A percentile compares a stretch with the other conserved stretches of the same genome.
Conservation (phyloP, 2,329 filamentous ascomycete genomes). For the Parastagonospora nodorum region DNA sequence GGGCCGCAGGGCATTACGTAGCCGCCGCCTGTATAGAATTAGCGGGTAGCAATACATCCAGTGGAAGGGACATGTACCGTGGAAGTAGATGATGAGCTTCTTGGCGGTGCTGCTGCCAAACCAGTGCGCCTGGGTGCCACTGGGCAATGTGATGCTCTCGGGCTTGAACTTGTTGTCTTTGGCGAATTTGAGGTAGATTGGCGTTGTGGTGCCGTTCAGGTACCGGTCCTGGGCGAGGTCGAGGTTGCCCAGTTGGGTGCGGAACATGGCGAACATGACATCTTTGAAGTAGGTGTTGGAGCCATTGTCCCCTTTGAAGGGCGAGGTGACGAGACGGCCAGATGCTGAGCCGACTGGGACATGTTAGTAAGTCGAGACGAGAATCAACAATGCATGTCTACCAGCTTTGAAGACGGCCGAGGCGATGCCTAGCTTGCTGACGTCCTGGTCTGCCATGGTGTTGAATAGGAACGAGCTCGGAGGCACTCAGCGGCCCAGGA, state of each 20-base stretch:
- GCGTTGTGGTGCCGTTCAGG: slow-evolving; percentile 28
- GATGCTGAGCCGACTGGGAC: slow-evolving; percentile 39
- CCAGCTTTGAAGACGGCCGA: slow-evolving; percentile 37
- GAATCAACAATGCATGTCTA: slow-evolving; percentile 14
- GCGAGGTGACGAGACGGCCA: slow-evolving; percentile 38
- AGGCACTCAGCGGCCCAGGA: not conserved
- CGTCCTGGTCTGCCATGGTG: slow-evolving; percentile 33
- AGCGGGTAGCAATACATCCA: not conserved
- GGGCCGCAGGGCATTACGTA: slow-evolving; percentile 56
- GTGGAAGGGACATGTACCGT: slow-evolving; percentile 46
- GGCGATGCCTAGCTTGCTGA: slow-evolving; percentile 41
- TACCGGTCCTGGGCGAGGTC: slow-evolving; percentile 43
- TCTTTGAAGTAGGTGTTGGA: slow-evolving; percentile 46
- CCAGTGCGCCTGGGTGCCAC: slow-evolving; percentile 55
- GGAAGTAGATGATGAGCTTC: slow-evolving; percentile 54
- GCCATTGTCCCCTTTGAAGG: slow-evolving; percentile 44
- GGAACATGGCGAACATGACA: slow-evolving; percentile 36
- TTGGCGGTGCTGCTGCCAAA: slow-evolving; percentile 47
- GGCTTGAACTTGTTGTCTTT: slow-evolving; percentile 44
- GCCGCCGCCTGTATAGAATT: slow-evolving; percentile 56
- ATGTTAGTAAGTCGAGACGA: slow-evolving; percentile 4
- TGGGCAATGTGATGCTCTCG: slow-evolving; percentile 44
- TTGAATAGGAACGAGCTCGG: not conserved
- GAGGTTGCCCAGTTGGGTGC: slow-evolving; percentile 37
- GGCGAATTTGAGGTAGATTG: slow-evolving; percentile 43